Conservation (phyloP, 768 basidiomycete genomes). For the Panaeolus cyanescens region DNA sequence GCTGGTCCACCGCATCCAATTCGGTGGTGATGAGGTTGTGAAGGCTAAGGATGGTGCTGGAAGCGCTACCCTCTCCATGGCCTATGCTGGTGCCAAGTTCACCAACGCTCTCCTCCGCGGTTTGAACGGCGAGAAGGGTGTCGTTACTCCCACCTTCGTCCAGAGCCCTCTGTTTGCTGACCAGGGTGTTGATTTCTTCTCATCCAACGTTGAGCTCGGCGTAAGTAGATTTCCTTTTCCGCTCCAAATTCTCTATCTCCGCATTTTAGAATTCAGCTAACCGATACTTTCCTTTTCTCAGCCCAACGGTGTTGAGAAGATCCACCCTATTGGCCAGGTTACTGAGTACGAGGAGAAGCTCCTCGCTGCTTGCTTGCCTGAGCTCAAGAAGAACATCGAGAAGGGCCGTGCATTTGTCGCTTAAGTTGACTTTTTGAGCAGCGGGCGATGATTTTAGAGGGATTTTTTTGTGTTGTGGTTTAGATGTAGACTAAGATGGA, state of each 20-base stretch:
- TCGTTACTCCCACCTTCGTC: conserved; percentile 85
- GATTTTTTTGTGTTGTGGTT: background rate
- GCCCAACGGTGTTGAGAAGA: conserved; percentile 90
- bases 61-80: conserved; percentile 94
- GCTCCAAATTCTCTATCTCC: background rate
- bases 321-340: conserved; percentile 80
- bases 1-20: conserved; percentile 94
- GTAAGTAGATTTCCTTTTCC: conserved; percentile 48
- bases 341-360: conserved; percentile 84
- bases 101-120: conserved; percentile 81
- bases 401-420: conserved; percentile 86
- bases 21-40: conserved; percentile 97
- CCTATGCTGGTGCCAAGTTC: conserved; percentile 93
- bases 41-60: conserved; percentile 97
- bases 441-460: background rate
- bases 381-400: conserved; percentile 97
- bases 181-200: conserved; percentile 94
- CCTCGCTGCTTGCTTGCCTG: conserved; percentile 84
- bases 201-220: conserved; percentile 91
- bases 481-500: background rate
- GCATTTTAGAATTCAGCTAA: conserved; percentile 13
- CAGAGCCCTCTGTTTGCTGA: conserved; percentile 83
- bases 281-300: conserved; percentile 26
- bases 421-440: conserved; percentile 21
- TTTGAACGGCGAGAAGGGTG: conserved; percentile 85